These are phyloP conservation scores for Penicillium psychrosexuale DNA, from an alignment of 2,329 filamentous ascomycete genomes.

Conservation along the genomic window DNA sequence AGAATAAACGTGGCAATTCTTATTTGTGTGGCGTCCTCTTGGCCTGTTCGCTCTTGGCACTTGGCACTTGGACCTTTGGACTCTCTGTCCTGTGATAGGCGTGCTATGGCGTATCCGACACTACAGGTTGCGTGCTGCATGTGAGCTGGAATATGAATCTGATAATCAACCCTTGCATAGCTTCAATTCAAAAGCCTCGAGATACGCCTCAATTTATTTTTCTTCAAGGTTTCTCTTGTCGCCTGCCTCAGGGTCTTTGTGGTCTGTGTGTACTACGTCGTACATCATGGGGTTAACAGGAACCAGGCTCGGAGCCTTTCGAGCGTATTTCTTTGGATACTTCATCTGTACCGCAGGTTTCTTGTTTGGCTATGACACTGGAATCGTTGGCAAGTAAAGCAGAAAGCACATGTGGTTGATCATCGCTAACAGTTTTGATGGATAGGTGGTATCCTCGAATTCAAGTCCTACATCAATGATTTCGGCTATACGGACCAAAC, in stretches of 20 bases:
- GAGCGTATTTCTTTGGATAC: constrained; percentile 26
- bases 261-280: neutral
- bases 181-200: constrained; percentile 1
- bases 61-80: no score
- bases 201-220: neutral
- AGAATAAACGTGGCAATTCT: neutral
- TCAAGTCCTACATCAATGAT: constrained; percentile 43
- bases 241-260: neutral
- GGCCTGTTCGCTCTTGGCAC: neutral
- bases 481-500: constrained; percentile 45
- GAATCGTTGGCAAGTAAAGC: constrained; percentile 28
- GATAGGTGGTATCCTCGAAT: constrained; percentile 43
- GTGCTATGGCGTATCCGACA: constrained; percentile 24
- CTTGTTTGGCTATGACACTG: constrained; percentile 35
- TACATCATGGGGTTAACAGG: constrained; percentile 8
- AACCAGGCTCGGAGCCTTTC: constrained; percentile 21
- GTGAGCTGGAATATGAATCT: neutral
- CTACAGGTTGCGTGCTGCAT: constrained; percentile 19
- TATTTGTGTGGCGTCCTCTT: neutral
- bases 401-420: no score
- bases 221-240: neutral
- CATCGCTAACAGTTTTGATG: neutral
- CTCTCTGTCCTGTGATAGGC: constrained; percentile 6
- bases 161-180: neutral
- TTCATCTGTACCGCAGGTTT: constrained; percentile 31